Evolutionary conservation across 2,329 filamentous ascomycete genomes (phyloP).

Genomic region (Colletotrichum sidae): DNA sequence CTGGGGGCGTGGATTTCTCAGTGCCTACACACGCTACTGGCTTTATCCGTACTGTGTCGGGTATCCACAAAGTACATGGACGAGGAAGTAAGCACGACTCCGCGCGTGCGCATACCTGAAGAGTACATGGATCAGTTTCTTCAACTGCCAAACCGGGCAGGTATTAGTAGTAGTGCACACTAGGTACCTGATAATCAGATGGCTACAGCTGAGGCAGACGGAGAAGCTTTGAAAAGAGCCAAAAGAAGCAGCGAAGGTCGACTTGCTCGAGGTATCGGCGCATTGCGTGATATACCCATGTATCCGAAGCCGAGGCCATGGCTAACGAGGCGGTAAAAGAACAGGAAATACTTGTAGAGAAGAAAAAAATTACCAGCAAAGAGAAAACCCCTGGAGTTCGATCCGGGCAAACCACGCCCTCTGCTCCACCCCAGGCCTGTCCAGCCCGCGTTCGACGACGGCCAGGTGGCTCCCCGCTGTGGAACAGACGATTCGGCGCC

Average conservation of each 20-base stretch:
- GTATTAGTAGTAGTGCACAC: too few relatives aligned
- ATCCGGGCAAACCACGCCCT: slow-evolving; percentile 9
- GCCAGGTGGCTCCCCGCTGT: slow-evolving; percentile 17
- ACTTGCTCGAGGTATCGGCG: slow-evolving; percentile 19
- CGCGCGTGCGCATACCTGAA: too few relatives aligned
- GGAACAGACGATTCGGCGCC: slow-evolving; percentile 36
- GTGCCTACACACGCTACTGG: not conserved
- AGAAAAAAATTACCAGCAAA: slow-evolving; percentile 8
- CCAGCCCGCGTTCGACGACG: not conserved
- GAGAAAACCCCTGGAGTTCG: not conserved
- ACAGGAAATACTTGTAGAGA: not conserved
- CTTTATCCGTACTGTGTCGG: too few relatives aligned
- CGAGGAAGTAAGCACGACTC: too few relatives aligned
- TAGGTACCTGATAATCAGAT: too few relatives aligned
- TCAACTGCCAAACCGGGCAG: too few relatives aligned
- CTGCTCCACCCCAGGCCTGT: slow-evolving; percentile 25
- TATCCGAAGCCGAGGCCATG: not conserved
- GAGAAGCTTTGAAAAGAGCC: slow-evolving; percentile 5
- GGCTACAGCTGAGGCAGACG: not conserved
- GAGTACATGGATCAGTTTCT: too few relatives aligned
- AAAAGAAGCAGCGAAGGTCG: slow-evolving; percentile 10
- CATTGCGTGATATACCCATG: not conserved
- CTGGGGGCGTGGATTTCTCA: slow-evolving; percentile 1
- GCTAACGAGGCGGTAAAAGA: not conserved
- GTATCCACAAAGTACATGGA: too few relatives aligned